These are phyloP conservation scores for Closterium sp. DNA, from an alignment of 139 green algal genomes.

Conservation along the genomic window DNA sequence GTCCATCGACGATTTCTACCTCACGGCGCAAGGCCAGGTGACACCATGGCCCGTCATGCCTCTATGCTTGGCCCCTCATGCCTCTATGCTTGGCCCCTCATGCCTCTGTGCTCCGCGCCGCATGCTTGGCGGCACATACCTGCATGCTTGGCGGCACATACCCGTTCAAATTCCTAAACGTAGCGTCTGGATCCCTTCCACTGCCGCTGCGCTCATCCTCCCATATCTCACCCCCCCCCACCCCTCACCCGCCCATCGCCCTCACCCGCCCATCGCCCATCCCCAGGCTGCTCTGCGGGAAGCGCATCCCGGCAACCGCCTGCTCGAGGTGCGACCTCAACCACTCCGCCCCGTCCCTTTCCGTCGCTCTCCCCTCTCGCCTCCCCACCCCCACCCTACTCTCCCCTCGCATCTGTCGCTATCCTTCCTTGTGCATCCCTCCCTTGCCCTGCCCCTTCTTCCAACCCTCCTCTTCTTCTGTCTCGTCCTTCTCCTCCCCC, in stretches of 20 bases:
- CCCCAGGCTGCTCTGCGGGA: not conserved
- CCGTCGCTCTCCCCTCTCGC: not conserved
- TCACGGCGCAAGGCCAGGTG: constrained; percentile 60
- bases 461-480: not conserved
- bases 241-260: too few species aligned
- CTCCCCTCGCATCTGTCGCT: not conserved
- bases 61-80: not conserved
- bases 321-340: not conserved
- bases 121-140: too few species aligned
- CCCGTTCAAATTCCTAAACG: too few species aligned
- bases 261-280: too few species aligned
- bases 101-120: too few species aligned
- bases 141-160: too few species aligned
- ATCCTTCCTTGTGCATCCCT: not conserved
- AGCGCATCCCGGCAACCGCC: not conserved
- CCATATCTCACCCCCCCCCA: too few species aligned
- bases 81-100: too few species aligned
- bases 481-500: not conserved
- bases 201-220: too few species aligned
- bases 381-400: not conserved
- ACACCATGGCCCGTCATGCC: too few species aligned
- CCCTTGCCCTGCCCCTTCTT: not conserved
- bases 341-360: not conserved
- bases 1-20: constrained; percentile 99
- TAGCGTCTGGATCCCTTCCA: too few species aligned